phyloP scores from a whole-genome alignment of 495 filamentous ascomycete genomes.

The Aspergillus sparsus region DNA sequence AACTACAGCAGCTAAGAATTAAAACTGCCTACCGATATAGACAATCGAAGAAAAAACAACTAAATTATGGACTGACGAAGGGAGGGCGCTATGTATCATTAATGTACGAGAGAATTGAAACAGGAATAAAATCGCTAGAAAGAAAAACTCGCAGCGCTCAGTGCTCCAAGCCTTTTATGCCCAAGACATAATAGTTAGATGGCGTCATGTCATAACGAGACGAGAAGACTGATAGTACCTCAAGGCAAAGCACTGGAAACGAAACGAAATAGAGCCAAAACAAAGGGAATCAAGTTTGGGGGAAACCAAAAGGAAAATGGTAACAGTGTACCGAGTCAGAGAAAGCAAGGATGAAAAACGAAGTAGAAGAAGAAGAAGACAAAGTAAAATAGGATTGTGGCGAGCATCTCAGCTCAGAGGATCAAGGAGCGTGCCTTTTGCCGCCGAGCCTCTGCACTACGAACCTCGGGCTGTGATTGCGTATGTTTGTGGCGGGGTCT shows the following conservation, averaged over 20 bases:
- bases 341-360: conserved; percentile 2
- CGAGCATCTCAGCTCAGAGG: conserved; percentile 27
- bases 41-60: conserved; percentile 8
- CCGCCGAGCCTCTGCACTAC: conserved; percentile 40
- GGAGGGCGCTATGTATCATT: conserved; percentile 41
- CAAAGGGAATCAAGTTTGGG: conserved; percentile 3
- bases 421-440: conserved; percentile 51
- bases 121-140: conserved; percentile 20
- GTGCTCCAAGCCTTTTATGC: not conserved
- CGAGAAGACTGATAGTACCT: no score
- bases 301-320: not conserved
- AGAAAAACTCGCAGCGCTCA: conserved; percentile 9
- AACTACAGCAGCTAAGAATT: not conserved
- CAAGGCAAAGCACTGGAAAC: no score
- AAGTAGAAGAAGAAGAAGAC: conserved; percentile 9
- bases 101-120: conserved; percentile 34
- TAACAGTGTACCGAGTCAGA: no score
- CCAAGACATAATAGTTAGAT: not conserved
- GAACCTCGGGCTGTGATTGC: conserved; percentile 46
- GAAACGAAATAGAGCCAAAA: not conserved
- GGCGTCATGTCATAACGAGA: conserved; percentile 21
- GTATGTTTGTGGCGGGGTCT: conserved; percentile 45
- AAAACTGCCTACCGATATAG: not conserved
- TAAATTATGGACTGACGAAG: conserved; percentile 35
- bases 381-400: conserved; percentile 3